These are phyloP conservation scores for Sparassis latifolia DNA, from an alignment of 1,284 basidiomycete genomes.

Conservation along the genomic window DNA sequence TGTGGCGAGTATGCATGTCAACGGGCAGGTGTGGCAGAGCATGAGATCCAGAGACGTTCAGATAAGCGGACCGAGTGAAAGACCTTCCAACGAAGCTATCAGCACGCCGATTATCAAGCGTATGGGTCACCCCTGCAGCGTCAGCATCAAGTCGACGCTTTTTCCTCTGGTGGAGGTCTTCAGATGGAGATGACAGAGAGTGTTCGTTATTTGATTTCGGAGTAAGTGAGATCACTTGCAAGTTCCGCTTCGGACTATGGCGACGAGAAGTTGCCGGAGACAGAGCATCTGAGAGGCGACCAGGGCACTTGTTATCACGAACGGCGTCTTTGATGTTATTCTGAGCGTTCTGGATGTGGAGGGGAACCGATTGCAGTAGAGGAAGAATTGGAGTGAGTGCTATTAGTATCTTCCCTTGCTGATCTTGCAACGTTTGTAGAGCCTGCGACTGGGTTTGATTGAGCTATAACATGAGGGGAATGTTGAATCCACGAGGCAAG, in stretches of 20 bases:
- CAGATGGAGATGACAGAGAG: not conserved
- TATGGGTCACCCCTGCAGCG: not conserved
- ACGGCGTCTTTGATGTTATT: slow-evolving; percentile 33
- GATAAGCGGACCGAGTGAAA: too few relatives aligned
- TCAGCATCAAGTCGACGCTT: not conserved
- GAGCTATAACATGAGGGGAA: slow-evolving; percentile 12
- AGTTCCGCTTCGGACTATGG: too few relatives aligned
- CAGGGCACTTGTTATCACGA: slow-evolving; percentile 7
- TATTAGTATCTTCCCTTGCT: slow-evolving; percentile 43
- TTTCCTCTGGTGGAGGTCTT: not conserved
- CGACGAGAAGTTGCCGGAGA: not conserved
- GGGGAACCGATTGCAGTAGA: slow-evolving; percentile 47
- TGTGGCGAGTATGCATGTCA: too few relatives aligned
- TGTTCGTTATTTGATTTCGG: not conserved
- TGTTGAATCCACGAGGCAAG: not conserved
- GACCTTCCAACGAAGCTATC: too few relatives aligned
- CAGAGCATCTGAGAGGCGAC: not conserved
- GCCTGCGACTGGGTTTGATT: slow-evolving; percentile 40
- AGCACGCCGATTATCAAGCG: too few relatives aligned
- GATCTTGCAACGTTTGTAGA: slow-evolving; percentile 50
- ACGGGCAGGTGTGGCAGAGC: too few relatives aligned
- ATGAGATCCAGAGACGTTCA: too few relatives aligned
- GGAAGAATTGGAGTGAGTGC: slow-evolving; percentile 51
- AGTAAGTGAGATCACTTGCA: too few relatives aligned
- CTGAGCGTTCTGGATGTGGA: slow-evolving; percentile 49